Evolutionary conservation across 2,329 filamentous ascomycete genomes (phyloP).

Genomic region (Bipolaris gigantea): DNA sequence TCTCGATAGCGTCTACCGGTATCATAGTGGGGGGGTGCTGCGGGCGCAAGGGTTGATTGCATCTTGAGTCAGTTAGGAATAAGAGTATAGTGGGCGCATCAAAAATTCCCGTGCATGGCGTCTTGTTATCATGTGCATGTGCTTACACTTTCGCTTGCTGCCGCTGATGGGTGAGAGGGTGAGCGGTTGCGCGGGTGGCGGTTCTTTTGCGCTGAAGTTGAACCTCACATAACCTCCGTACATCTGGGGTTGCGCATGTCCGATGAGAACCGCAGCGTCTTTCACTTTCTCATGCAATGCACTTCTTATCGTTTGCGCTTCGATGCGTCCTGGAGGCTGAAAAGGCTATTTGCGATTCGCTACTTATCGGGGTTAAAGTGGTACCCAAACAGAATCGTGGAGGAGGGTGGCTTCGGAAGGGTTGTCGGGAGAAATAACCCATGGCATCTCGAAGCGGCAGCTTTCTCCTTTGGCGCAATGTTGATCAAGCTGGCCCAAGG

Average conservation of each 20-base stretch:
- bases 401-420: too few relatives aligned
- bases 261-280: background rate
- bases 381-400: too few relatives aligned
- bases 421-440: too few relatives aligned
- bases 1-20: constrained; percentile 58
- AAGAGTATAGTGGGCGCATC: background rate
- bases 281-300: too few relatives aligned
- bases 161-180: constrained; percentile 5
- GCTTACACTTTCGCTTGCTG: constrained; percentile 6
- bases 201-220: constrained; percentile 5
- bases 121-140: background rate
- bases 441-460: too few relatives aligned
- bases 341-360: background rate
- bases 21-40: constrained; percentile 12
- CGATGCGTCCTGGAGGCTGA: background rate
- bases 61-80: background rate
- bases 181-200: constrained; percentile 4
- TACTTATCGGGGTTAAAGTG: background rate
- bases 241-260: background rate
- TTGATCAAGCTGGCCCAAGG: background rate
- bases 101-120: background rate
- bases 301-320: background rate
- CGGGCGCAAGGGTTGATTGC: background rate
- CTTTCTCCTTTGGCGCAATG: background rate
- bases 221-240: background rate